Percentiles rank a stretch among this genome's conserved stretches.
Conservation (phyloP, 352 stramenopile genomes). For the Globisporangium solare region DNA sequence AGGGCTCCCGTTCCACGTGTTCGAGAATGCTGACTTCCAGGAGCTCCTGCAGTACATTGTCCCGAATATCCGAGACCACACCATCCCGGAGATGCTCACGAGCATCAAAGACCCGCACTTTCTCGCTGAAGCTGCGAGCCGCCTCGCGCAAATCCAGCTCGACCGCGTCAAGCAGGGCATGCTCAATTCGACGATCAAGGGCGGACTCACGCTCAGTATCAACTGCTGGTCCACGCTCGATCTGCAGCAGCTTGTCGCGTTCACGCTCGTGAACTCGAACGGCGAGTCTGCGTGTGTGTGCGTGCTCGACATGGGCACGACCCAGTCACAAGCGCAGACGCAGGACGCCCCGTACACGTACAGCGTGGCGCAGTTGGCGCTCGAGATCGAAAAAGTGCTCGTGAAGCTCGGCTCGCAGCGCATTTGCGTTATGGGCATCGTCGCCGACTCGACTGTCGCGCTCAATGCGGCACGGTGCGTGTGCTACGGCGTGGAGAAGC, state of each 20-base stretch:
- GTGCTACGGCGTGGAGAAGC: slow-evolving; percentile 24
- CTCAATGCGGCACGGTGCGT: slow-evolving; percentile 54
- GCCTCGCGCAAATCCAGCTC: slow-evolving; percentile 45
- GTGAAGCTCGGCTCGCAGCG: slow-evolving; percentile 41
- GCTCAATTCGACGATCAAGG: slow-evolving; percentile 79
- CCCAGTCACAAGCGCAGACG: background rate
- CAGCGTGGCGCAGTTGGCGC: slow-evolving; percentile 20
- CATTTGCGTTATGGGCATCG: slow-evolving; percentile 70
- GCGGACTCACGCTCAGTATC: slow-evolving; percentile 69
- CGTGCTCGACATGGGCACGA: slow-evolving; percentile 44
- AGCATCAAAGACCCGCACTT: slow-evolving; percentile 28
- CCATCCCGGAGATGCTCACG: slow-evolving; percentile 10
- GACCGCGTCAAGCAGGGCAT: slow-evolving; percentile 80
- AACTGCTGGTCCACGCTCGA: slow-evolving; percentile 64
- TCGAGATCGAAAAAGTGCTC: slow-evolving; percentile 58
- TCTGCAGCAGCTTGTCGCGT: slow-evolving; percentile 62
- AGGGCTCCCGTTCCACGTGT: slow-evolving; percentile 29
- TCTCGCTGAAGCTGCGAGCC: slow-evolving; percentile 29
- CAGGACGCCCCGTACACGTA: slow-evolving; percentile 19
- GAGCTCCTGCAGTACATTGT: slow-evolving; percentile 29
- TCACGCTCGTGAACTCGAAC: slow-evolving; percentile 76
- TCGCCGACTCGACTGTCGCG: slow-evolving; percentile 58
- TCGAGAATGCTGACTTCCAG: slow-evolving; percentile 41
- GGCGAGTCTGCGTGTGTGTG: slow-evolving; percentile 64
- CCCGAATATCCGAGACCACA: slow-evolving; percentile 7